Base-by-base conservation (phyloP, 2,329 filamentous ascomycete species). In the Fusarium oxysporum region DNA sequence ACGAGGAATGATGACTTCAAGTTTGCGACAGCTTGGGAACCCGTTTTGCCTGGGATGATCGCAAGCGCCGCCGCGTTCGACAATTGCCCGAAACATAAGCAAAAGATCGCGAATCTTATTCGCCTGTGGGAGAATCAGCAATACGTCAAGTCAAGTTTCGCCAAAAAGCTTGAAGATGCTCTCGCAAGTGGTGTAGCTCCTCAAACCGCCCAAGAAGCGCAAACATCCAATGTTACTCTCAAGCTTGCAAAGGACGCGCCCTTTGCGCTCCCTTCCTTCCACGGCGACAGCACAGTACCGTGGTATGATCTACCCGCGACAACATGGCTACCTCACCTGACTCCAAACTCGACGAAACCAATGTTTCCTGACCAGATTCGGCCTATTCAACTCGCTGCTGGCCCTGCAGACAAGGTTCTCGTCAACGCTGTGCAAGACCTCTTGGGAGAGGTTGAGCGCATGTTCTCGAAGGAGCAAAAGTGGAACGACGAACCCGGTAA, bases 281-380 rank as follows among this genome's bases (percentile, higher is more conserved):
- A 97, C 79, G 95, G 95, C 44, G 93, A 97, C 78, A 83, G 87
- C 4, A 88, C 89, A 0, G 90, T 88, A 8, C 90, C 92, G 0
- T 97, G 92, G 89, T 93, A 95, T 82, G 94, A 97, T 72, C 84
- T 97, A 2, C 94, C 94, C 0, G 94, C 94, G 3, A 92, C 90
- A 4, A 96, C 93, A 73, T 92, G 95, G 85, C 88, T 97, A 51
- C 92, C 92, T 8, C 91, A 93, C 62, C 90, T 97, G 67, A 89
- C 92, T 43, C 93, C 92, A 8, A 92, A 96, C 78, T 94, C 92
- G 1, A 90, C 90, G 13, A 87, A 89, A 55, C 91, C 94, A 11
- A 94, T 97, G 83, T 90, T 92, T 47, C 88, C 92, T 0, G 85
- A 90, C 12, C 87, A 90, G 75, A 89, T 96, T 72, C 92, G 90